A percentile compares a stretch with the other conserved stretches of the same genome.
phyloP scores from a whole-genome alignment of 2,329 filamentous ascomycete species.

The Nothomitra cinnamomea region DNA sequence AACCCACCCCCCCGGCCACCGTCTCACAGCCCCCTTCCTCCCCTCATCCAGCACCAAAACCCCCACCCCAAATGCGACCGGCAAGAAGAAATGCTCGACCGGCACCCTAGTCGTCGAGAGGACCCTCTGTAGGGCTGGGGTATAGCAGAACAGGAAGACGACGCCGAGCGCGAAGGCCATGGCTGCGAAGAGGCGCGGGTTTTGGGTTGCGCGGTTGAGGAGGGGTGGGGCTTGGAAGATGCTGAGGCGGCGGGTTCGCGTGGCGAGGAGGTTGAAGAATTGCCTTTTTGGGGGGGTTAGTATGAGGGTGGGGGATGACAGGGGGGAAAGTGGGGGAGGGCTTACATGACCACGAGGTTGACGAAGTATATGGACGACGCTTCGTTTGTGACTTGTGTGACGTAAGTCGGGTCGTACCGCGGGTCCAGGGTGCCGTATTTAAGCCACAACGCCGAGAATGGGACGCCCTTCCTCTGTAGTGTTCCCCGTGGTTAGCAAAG shows the following conservation, averaged over 20 bases:
- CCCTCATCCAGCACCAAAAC: slow-evolving; percentile 49
- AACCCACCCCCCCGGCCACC: slow-evolving; percentile 37
- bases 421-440: slow-evolving; percentile 37
- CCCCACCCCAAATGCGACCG: slow-evolving; percentile 51
- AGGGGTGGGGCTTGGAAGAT: slow-evolving; percentile 57
- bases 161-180: slow-evolving; percentile 53
- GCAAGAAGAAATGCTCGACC: slow-evolving; percentile 60
- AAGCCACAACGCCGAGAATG: slow-evolving; percentile 51
- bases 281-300: neutral
- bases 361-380: slow-evolving; percentile 65
- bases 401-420: slow-evolving; percentile 35
- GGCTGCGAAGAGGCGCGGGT: slow-evolving; percentile 51
- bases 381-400: slow-evolving; percentile 38
- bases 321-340: slow-evolving; percentile 4
- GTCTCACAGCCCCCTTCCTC: slow-evolving; percentile 45
- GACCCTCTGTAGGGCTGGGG: slow-evolving; percentile 43
- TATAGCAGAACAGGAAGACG: slow-evolving; percentile 50
- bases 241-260: slow-evolving; percentile 34
- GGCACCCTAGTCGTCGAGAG: slow-evolving; percentile 47
- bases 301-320: neutral
- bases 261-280: slow-evolving; percentile 3
- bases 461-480: slow-evolving; percentile 33
- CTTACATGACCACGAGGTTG: slow-evolving; percentile 60
- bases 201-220: slow-evolving; percentile 47
- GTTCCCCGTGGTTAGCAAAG: slow-evolving; percentile 21